Evolutionary conservation across 2,329 filamentous ascomycete genomes (phyloP).

Genomic region (Atkinsonella texensis): DNA sequence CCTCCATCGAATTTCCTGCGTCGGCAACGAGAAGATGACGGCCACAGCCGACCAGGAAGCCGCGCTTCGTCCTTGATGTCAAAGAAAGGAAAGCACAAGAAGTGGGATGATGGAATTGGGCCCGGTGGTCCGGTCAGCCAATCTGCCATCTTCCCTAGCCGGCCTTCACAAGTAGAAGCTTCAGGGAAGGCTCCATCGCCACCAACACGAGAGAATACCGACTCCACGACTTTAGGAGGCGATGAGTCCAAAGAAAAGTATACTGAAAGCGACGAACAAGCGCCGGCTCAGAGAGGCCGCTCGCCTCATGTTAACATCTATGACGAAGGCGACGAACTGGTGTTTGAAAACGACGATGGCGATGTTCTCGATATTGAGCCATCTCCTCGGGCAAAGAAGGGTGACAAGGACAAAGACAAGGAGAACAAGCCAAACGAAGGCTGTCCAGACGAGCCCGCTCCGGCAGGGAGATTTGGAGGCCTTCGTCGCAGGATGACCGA

Average conservation of each 20-base stretch:
- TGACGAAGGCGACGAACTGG: slow-evolving; percentile 64
- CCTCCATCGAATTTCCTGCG: slow-evolving; percentile 71
- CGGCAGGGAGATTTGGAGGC: slow-evolving; percentile 22
- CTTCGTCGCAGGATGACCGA: slow-evolving; percentile 39
- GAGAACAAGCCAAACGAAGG: background rate
- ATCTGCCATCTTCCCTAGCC: slow-evolving; percentile 72
- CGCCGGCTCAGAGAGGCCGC: slow-evolving; percentile 9
- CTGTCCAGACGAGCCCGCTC: slow-evolving; percentile 3
- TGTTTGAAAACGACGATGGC: slow-evolving; percentile 78
- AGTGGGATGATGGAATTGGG: slow-evolving; percentile 58
- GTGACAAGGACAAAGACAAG: slow-evolving; percentile 1
- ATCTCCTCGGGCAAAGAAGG: slow-evolving; percentile 5
- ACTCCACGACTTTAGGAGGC: slow-evolving; percentile 20
- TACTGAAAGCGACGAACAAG: slow-evolving; percentile 12
- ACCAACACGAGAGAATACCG: slow-evolving; percentile 18
- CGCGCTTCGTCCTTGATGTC: slow-evolving; percentile 48
- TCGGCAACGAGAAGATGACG: slow-evolving; percentile 67
- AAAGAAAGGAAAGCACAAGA: slow-evolving; percentile 53
- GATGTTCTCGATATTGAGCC: slow-evolving; percentile 63
- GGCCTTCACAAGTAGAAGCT: slow-evolving; percentile 18
- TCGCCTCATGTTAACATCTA: slow-evolving; percentile 51
- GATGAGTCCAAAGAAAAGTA: slow-evolving; percentile 23
- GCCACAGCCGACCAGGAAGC: slow-evolving; percentile 37
- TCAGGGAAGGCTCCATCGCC: slow-evolving; percentile 19
- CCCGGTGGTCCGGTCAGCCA: slow-evolving; percentile 81